Base-by-base conservation (phyloP, 257 asterid genomes). In the Phtheirospermum japonicum region DNA sequence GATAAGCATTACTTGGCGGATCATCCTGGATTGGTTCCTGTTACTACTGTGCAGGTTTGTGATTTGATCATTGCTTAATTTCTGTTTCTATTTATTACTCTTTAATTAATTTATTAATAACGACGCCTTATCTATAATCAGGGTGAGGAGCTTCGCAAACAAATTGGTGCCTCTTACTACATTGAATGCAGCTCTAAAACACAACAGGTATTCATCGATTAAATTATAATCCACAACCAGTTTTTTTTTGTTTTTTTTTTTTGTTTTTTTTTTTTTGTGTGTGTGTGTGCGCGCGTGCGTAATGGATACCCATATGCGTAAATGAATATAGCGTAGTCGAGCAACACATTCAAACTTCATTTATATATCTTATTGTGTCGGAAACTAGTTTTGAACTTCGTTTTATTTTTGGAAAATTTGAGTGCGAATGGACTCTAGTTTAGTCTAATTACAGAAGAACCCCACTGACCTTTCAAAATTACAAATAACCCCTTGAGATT, bases 61-160 rank as follows among this genome's bases (percentile, higher is more conserved):
- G 32, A 60, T 52, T 33, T 59, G 60, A 18, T 46, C 60, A 66
- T 20, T 59, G 58, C 7, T 9, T 11, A 50, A 50, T 31, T 12
- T 68, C 12, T 11, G 12, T 11, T 48, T 37, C 18, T 48, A 2
- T 49, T 55, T 23, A 45, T 26, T 55, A 28, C 10, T 54, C 53
- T 61, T 52, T 52, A 43, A 56, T 12, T 55, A 31, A 28, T 55
- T 48, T 14, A n/a, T 42, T 53, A 36, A 18, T 49, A 9, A 48
- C 42, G 51, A 61, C 57, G 58, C 56, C 42, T 26, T n/a, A 26
- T 65, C 17, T 30, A 37, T 66, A n/a, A 70, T 72, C 71, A 91
- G 97, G 98, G 98, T 5, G 97, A 91, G 82, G 98, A 88, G 80
- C 95, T 91, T 18, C 88, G 98, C 6, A 88, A 80, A 75, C 90